Evolutionary conservation across 2,329 filamentous ascomycete species (phyloP).

Genomic region (Capronia epimyces): DNA sequence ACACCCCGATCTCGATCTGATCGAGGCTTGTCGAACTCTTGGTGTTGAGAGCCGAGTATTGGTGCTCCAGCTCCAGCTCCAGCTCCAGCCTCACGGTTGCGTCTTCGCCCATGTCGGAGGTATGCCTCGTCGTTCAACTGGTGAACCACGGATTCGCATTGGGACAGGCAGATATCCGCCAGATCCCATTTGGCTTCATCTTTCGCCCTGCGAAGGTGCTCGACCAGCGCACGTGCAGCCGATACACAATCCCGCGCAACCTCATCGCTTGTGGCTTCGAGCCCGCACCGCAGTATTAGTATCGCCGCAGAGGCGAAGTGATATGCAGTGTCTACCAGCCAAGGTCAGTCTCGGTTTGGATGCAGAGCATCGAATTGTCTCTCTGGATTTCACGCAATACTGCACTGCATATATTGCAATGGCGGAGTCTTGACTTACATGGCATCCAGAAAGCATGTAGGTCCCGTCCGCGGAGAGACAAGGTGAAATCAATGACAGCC

Average conservation of each 20-base stretch:
- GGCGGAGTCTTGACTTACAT: not conserved
- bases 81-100: not conserved
- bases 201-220: constrained; percentile 2
- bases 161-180: constrained; percentile 8
- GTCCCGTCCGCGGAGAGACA: constrained; percentile 1
- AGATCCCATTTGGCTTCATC: constrained; percentile 7
- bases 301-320: constrained; percentile 3
- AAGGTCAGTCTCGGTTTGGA: not conserved
- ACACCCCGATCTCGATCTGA: not conserved
- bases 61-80: not conserved
- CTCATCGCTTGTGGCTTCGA: constrained; percentile 3
- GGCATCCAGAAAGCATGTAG: constrained; percentile 4
- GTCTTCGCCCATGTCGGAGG: not conserved
- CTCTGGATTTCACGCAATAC: not conserved
- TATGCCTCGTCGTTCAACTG: constrained; percentile 1
- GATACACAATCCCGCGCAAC: constrained; percentile 1
- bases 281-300: constrained; percentile 3
- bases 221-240: not conserved
- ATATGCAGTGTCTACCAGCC: constrained; percentile 1
- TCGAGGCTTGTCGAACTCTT: not conserved
- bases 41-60: not conserved
- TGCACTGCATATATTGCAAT: too few relatives aligned
- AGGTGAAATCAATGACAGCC: constrained; percentile 1
- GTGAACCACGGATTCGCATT: constrained; percentile 4
- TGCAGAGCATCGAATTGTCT: too few relatives aligned